Percentiles rank a stretch among this genome's conserved stretches.
These are phyloP conservation scores for Penicillium flavigenum DNA, from an alignment of 495 filamentous ascomycete genomes.

Conservation along the genomic window DNA sequence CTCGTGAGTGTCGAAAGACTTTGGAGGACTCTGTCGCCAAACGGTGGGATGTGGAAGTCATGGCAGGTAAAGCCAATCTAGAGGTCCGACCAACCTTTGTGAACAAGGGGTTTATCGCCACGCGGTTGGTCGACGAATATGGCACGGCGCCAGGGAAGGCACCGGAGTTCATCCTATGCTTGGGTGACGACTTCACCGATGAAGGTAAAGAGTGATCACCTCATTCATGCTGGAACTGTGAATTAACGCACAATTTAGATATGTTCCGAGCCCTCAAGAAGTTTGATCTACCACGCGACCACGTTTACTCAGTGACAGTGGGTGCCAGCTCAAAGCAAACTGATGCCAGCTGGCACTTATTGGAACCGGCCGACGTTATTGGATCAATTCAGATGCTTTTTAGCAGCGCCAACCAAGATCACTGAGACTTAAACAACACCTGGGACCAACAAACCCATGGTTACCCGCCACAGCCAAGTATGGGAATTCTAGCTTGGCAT, in stretches of 20 bases:
- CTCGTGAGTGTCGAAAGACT: constrained; percentile 71
- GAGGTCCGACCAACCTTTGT: constrained; percentile 95
- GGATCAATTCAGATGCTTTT: constrained; percentile 71
- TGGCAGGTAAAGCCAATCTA: constrained; percentile 91
- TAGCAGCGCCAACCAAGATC: constrained; percentile 42
- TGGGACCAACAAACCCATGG: background rate
- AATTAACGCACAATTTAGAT: constrained; percentile 35
- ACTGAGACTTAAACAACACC: constrained; percentile 16
- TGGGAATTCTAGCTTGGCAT: background rate
- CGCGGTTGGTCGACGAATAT: constrained; percentile 69
- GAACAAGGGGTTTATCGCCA: constrained; percentile 93
- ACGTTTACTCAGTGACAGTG: constrained; percentile 84
- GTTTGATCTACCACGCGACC: constrained; percentile 53
- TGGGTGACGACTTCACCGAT: constrained; percentile 95
- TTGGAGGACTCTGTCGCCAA: constrained; percentile 71
- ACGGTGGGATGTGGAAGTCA: constrained; percentile 87
- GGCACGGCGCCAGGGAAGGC: constrained; percentile 46
- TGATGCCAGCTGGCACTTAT: constrained; percentile 78
- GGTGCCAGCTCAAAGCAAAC: constrained; percentile 86
- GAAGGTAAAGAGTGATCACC: constrained; percentile 64
- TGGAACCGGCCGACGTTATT: constrained; percentile 85
- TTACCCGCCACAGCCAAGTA: background rate
- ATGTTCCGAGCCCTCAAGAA: constrained; percentile 67
- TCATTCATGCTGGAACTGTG: background rate
- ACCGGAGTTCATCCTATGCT: constrained; percentile 80